Conservation (phyloP, 2,329 filamentous ascomycete species). For the Pezicula carpinea region DNA sequence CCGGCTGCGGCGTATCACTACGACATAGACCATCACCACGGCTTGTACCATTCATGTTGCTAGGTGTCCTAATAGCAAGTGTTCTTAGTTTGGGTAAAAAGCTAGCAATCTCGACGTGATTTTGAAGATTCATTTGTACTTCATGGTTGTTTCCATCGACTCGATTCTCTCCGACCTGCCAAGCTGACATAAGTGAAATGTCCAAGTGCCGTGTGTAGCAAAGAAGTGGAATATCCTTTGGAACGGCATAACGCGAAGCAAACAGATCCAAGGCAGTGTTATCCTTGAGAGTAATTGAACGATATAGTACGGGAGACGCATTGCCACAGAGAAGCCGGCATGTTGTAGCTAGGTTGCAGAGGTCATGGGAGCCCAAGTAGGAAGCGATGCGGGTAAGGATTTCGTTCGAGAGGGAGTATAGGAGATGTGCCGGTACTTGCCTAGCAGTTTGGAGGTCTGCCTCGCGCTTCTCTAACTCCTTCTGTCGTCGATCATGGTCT, state of each 20-base stretch:
- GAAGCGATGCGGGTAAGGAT: background rate
- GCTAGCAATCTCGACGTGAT: background rate
- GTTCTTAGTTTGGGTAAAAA: background rate
- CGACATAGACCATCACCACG: too few relatives aligned
- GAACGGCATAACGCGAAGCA: background rate
- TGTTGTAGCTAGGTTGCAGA: background rate
- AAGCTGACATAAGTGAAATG: background rate
- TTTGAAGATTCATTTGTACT: background rate
- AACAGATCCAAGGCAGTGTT: background rate
- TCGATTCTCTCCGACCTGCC: too few relatives aligned
- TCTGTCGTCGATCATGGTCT: too few relatives aligned
- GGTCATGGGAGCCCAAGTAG: background rate
- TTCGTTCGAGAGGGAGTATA: background rate
- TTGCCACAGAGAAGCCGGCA: background rate
- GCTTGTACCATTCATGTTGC: too few relatives aligned
- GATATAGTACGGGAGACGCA: background rate
- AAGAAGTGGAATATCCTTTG: background rate
- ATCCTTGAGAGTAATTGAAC: background rate
- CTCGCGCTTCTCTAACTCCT: too few relatives aligned
- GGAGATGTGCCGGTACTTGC: too few relatives aligned
- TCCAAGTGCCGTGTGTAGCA: background rate
- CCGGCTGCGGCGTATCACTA: background rate
- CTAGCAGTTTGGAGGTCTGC: too few relatives aligned
- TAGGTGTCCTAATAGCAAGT: background rate
- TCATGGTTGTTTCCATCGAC: background rate